Conservation (phyloP, 805 yeast genomes). For the Lachancea nothofagi region DNA sequence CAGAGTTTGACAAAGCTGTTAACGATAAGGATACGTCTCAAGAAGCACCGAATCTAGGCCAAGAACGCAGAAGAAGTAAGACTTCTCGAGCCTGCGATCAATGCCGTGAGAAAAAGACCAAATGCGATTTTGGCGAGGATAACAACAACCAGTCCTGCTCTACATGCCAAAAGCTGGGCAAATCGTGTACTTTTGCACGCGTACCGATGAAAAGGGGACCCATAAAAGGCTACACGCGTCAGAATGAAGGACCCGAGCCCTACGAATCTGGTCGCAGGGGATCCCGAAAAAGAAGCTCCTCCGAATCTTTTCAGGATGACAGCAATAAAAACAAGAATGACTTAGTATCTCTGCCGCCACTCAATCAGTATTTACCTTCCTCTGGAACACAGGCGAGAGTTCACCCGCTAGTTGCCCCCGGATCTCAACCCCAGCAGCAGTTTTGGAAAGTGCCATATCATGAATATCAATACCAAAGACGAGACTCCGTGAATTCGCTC, state of each 20-base stretch:
- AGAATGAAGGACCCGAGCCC: slow-evolving; percentile 2
- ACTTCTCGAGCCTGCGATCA: slow-evolving; percentile 80
- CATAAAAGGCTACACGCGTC: slow-evolving; percentile 57
- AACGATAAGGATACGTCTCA: background rate
- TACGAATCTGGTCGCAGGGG: slow-evolving; percentile 6
- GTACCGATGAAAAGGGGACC: slow-evolving; percentile 78
- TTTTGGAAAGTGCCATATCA: slow-evolving; percentile 36
- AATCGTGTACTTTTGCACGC: slow-evolving; percentile 61
- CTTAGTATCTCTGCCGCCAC: slow-evolving; percentile 30
- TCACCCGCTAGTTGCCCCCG: slow-evolving; percentile 1
- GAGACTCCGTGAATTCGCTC: slow-evolving; percentile 31
- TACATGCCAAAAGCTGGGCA: slow-evolving; percentile 56
- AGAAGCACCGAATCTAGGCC: background rate
- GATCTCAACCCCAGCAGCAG: slow-evolving; percentile 22
- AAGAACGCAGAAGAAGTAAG: slow-evolving; percentile 53
- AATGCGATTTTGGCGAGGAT: slow-evolving; percentile 58
- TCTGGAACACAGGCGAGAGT: slow-evolving; percentile 4
- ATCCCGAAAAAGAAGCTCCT: slow-evolving; percentile 8
- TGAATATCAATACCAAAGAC: slow-evolving; percentile 28
- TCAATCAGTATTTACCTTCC: slow-evolving; percentile 28
- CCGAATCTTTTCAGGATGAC: slow-evolving; percentile 5
- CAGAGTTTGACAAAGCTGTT: background rate
- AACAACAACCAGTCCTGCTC: slow-evolving; percentile 46
- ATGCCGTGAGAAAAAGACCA: slow-evolving; percentile 66
- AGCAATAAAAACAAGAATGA: slow-evolving; percentile 10